Percentiles rank a stretch among this genome's conserved stretches.
These are phyloP conservation scores for Skeletonema menzelii DNA, from an alignment of 108 stramenopile species.

Conservation along the genomic window DNA sequence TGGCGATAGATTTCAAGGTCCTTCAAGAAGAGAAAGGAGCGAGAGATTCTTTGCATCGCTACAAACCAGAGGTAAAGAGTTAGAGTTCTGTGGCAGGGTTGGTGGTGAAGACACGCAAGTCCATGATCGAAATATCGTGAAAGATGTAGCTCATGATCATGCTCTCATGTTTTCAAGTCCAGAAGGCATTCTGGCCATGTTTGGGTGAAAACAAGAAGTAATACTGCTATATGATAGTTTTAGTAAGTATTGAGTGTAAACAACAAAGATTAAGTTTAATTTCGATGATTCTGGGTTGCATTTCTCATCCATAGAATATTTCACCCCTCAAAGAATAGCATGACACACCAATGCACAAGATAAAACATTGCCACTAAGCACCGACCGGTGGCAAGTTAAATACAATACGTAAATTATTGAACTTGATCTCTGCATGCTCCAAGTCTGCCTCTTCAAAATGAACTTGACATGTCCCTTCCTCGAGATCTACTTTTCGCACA, in stretches of 20 bases:
- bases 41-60: conserved; percentile 49
- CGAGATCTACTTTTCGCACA: neutral
- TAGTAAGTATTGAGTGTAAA: too few species aligned
- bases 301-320: too few species aligned
- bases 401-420: neutral
- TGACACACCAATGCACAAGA: neutral
- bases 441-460: conserved; percentile 1
- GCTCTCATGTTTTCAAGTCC: conserved; percentile 68
- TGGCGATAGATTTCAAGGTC: conserved; percentile 72
- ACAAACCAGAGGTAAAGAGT: conserved; percentile 19
- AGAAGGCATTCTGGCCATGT: conserved; percentile 55
- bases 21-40: conserved; percentile 59
- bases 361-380: neutral
- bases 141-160: conserved; percentile 77
- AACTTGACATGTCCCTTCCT: neutral
- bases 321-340: neutral
- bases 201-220: conserved; percentile 48
- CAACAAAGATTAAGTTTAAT: too few species aligned
- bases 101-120: conserved; percentile 18
- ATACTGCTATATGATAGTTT: too few species aligned
- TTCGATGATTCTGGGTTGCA: too few species aligned
- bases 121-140: conserved; percentile 57
- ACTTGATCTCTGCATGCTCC: neutral
- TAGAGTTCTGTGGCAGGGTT: conserved; percentile 14
- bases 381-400: conserved; percentile 10